Base-by-base conservation (phyloP, 2,329 filamentous ascomycete species). In the Colletotrichum filicis region DNA sequence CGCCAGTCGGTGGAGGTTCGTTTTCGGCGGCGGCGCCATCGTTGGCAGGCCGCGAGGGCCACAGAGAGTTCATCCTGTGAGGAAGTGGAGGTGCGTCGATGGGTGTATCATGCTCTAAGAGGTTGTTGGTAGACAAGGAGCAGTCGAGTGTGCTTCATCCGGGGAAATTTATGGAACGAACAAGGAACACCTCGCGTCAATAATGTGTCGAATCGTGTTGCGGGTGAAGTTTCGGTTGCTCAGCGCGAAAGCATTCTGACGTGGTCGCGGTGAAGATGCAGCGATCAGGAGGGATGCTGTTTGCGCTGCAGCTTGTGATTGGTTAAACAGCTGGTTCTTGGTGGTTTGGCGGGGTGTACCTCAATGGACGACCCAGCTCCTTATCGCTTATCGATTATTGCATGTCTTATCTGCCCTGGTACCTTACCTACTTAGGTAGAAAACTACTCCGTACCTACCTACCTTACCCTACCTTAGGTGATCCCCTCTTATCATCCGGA, bases 21-120 rank as follows among this genome's bases (percentile, higher is more conserved):
- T 73, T 66, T 32, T 56, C 35, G 37, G 79, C 59, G 55, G 78
- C 78, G 42, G 75, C 59, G 58, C 78, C 80, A 66, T 83, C 82
- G 74, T 79, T 80, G 69, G 78, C 76, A 66, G 81, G 75, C 79
- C 78, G 82, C 65, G 84, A 81, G 71, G 83, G 74, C 85, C 85
- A 86, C 75, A 83, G 76, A 75, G 82, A 83, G 78, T 85, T 87
- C 86, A 88, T 87, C 75, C 75, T 83, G 79, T 49, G 46, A 55
- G 66, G 56, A 73, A 62, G 53, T 30, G 52, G 52, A 53, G 58
- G 65, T 64, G 26, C 22, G 24, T 53, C 53, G 65, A 26, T 32
- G 57, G 52, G 42, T 58, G 24, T 72, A 32, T 64, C 70, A 64
- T 69, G 70, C 70, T 72, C 70, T 56, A 19, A 11, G 19, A 55